Conservation (phyloP, 2,329 filamentous ascomycete genomes). For the Epichloe sp. region DNA sequence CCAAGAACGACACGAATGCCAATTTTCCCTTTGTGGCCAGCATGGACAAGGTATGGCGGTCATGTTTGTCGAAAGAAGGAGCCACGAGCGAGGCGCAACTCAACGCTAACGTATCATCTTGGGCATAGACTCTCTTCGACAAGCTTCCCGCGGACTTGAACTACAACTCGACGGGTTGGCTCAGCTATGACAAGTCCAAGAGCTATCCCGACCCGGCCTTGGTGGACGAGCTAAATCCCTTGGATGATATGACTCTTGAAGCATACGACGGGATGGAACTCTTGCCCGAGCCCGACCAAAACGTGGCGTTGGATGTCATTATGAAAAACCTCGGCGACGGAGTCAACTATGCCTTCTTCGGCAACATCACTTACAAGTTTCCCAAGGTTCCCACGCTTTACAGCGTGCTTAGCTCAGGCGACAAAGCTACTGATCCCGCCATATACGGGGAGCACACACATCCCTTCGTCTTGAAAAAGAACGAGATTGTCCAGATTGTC, state of each 20-base stretch:
- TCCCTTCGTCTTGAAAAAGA: slow-evolving; percentile 53
- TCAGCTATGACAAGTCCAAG: slow-evolving; percentile 40
- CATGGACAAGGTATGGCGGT: slow-evolving; percentile 48
- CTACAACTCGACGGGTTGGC: slow-evolving; percentile 53
- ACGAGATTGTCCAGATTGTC: slow-evolving; percentile 57
- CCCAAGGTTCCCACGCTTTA: slow-evolving; percentile 74
- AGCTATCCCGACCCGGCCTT: slow-evolving; percentile 35
- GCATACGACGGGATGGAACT: slow-evolving; percentile 53
- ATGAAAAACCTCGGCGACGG: slow-evolving; percentile 51
- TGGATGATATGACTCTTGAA: slow-evolving; percentile 61
- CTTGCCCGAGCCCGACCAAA: slow-evolving; percentile 47
- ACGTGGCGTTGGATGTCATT: slow-evolving; percentile 49
- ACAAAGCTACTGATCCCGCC: slow-evolving; percentile 41
- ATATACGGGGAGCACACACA: slow-evolving; percentile 57
- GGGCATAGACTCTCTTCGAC: slow-evolving; percentile 50
- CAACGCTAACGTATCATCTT: background rate
- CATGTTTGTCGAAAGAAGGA: background rate
- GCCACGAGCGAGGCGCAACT: background rate
- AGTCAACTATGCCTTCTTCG: slow-evolving; percentile 51
- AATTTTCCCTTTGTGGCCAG: slow-evolving; percentile 58
- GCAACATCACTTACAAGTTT: slow-evolving; percentile 60
- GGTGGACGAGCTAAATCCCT: slow-evolving; percentile 49
- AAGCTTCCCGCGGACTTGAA: slow-evolving; percentile 52
- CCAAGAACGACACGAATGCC: slow-evolving; percentile 42
- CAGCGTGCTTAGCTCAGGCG: slow-evolving; percentile 52